These are phyloP conservation scores for Sporopachydermia quercuum DNA, from an alignment of 805 yeast genomes.

Conservation along the genomic window DNA sequence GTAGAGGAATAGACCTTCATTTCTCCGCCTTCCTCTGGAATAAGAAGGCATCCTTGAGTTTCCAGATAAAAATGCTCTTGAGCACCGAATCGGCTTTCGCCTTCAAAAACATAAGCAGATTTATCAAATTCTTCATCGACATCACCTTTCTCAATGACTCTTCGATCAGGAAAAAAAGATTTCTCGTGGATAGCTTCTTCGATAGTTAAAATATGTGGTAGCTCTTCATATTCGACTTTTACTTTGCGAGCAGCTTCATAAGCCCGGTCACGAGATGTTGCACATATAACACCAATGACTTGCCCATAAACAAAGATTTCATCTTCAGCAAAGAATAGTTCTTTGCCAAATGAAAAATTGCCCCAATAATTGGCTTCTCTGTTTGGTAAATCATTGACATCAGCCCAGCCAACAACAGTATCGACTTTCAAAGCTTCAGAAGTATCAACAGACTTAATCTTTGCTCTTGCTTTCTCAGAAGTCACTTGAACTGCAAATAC, in stretches of 20 bases:
- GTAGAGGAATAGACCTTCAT: conserved; percentile 27
- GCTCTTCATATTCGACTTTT: conserved; percentile 24
- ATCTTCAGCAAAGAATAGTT: conserved; percentile 28
- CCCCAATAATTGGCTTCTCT: conserved; percentile 28
- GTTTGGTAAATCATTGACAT: conserved; percentile 24
- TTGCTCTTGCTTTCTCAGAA: conserved; percentile 29
- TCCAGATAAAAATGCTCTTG: conserved; percentile 36
- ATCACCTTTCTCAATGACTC: conserved; percentile 25
- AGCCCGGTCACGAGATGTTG: conserved; percentile 24
- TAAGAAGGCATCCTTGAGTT: conserved; percentile 27
- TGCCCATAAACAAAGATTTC: conserved; percentile 28
- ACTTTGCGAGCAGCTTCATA: conserved; percentile 27
- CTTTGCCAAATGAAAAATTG: conserved; percentile 25
- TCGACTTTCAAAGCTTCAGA: conserved; percentile 23
- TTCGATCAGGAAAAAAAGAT: conserved; percentile 23
- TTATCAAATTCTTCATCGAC: conserved; percentile 23
- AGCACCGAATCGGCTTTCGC: conserved; percentile 26
- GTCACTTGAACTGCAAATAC: conserved; percentile 29
- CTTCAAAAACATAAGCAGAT: conserved; percentile 21
- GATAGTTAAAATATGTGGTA: conserved; percentile 24
- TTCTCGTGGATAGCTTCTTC: conserved; percentile 29
- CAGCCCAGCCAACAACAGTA: conserved; percentile 28
- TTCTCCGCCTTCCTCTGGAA: conserved; percentile 33
- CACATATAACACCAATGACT: conserved; percentile 27
- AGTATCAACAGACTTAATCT: conserved; percentile 25